Evolutionary conservation across 352 stramenopile genomes (phyloP).

Genomic region (Phytophthora colocasiae): DNA sequence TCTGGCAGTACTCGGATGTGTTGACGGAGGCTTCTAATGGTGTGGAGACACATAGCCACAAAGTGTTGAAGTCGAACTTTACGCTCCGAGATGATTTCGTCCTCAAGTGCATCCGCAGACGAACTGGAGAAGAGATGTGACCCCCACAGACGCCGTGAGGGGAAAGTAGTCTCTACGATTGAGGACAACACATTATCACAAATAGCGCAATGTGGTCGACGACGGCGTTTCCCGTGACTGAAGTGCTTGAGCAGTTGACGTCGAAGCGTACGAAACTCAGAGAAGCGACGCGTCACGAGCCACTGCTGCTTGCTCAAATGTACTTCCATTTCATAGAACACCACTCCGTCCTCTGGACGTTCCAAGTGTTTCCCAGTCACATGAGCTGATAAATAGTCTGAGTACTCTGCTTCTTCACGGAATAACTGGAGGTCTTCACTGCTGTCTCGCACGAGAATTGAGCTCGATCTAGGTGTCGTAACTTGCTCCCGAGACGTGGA

Average conservation of each 20-base stretch:
- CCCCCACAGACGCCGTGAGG: slow-evolving; percentile 53
- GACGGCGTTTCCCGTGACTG: slow-evolving; percentile 38
- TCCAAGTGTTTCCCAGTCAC: slow-evolving; percentile 59
- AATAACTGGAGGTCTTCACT: slow-evolving; percentile 60
- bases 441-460: slow-evolving; percentile 43
- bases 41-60: slow-evolving; percentile 53
- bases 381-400: slow-evolving; percentile 67
- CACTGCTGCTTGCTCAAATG: slow-evolving; percentile 73
- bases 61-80: slow-evolving; percentile 68
- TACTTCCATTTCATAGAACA: slow-evolving; percentile 77
- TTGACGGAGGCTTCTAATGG: slow-evolving; percentile 70
- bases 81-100: slow-evolving; percentile 52
- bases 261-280: slow-evolving; percentile 68
- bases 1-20: slow-evolving; percentile 60
- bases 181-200: slow-evolving; percentile 71
- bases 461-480: slow-evolving; percentile 29
- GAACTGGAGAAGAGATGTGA: slow-evolving; percentile 35
- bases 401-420: slow-evolving; percentile 83
- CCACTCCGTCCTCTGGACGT: slow-evolving; percentile 49
- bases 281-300: slow-evolving; percentile 71
- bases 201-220: slow-evolving; percentile 50
- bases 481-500: slow-evolving; percentile 7
- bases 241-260: slow-evolving; percentile 74
- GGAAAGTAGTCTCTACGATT: slow-evolving; percentile 57
- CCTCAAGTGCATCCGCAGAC: slow-evolving; percentile 13